A percentile compares a stretch with the other conserved stretches of the same genome.
These are phyloP conservation scores for Diaporthe sp. DNA, from an alignment of 2,329 filamentous ascomycete species.

Conservation along the genomic window DNA sequence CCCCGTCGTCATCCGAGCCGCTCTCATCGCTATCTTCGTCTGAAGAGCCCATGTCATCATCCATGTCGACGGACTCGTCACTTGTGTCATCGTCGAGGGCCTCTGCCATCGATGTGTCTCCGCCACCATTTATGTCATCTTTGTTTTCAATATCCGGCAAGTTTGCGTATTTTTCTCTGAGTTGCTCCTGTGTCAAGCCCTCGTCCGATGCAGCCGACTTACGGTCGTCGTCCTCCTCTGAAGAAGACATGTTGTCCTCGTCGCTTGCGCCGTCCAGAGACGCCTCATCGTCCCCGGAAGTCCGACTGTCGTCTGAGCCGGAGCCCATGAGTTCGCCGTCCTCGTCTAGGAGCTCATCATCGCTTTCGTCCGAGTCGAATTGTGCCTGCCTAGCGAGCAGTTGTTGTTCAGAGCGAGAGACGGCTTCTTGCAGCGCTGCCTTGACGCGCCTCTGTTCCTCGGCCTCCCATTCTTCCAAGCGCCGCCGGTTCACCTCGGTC, in stretches of 20 bases:
- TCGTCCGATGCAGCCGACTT: constrained; percentile 70
- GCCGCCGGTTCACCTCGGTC: constrained; percentile 70
- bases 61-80: constrained; percentile 78
- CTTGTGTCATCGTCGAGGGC: constrained; percentile 63
- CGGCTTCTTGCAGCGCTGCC: constrained; percentile 79
- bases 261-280: constrained; percentile 55
- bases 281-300: constrained; percentile 48
- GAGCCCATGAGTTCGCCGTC: constrained; percentile 56
- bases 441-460: constrained; percentile 74
- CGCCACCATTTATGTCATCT: constrained; percentile 45
- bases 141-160: constrained; percentile 62
- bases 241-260: constrained; percentile 73
- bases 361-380: constrained; percentile 64
- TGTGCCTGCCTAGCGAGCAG: constrained; percentile 71
- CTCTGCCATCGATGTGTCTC: constrained; percentile 39
- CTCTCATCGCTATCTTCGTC: constrained; percentile 63
- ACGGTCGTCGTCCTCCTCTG: constrained; percentile 71
- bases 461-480: constrained; percentile 73
- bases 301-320: constrained; percentile 46
- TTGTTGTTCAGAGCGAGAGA: constrained; percentile 78
- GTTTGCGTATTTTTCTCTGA: constrained; percentile 77
- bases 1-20: constrained; percentile 54
- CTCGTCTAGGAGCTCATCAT: constrained; percentile 53
- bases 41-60: constrained; percentile 73
- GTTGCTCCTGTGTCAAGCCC: constrained; percentile 75